Evolutionary conservation across 2,329 filamentous ascomycete species (phyloP), one percentile per base, ranked within the genome.

Genomic region (Massarina eburnea): DNA sequence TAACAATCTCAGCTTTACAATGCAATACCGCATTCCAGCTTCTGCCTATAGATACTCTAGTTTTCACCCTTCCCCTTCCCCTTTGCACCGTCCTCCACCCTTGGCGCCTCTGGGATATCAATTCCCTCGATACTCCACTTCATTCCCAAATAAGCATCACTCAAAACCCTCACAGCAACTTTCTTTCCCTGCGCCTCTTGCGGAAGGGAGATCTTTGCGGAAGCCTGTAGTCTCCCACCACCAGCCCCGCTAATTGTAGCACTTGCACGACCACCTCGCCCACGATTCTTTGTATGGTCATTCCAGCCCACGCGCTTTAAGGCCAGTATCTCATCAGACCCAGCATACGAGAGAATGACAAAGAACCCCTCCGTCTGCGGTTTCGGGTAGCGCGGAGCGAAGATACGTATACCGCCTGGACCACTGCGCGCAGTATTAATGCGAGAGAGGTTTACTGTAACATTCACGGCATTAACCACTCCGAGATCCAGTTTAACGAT

Each of bases 281-380:
- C 43, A 12, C 41, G 19, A 14, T 21, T 22, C 19, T 41, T 35
- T 8, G 37, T 29, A 12, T 53, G 51, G 5, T 72, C 62, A 2
- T 74, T 73, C 91, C 94, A 97, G 1, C 84, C 85, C 0, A 94
- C 81, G 22, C 94, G 79, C 78, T 96, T 97, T 52, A 99, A 76
- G 2, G 88, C 92, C 3, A 96, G 71, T 30, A 97, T 79, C 57
- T 96, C 89, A 48, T 92, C 89, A 6, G 73, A 80, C 1, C 74
- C 75, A 2, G 80, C 61, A 57, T 88, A 83, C 6, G 84, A 85
- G 0, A 95, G 79, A 18, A 97, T 66, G 12, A 94, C 82, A 69
- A 99, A 97, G 81, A 86, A 97, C 0, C 91, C 91, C 64, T 99
- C 94, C 0, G 84, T 94, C 71, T 99, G 94, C 14, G 91, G 84